A percentile compares a stretch with the other conserved stretches of the same genome.
Conservation (phyloP, 2,329 filamentous ascomycete genomes). For the Aspergillus caelatus region DNA sequence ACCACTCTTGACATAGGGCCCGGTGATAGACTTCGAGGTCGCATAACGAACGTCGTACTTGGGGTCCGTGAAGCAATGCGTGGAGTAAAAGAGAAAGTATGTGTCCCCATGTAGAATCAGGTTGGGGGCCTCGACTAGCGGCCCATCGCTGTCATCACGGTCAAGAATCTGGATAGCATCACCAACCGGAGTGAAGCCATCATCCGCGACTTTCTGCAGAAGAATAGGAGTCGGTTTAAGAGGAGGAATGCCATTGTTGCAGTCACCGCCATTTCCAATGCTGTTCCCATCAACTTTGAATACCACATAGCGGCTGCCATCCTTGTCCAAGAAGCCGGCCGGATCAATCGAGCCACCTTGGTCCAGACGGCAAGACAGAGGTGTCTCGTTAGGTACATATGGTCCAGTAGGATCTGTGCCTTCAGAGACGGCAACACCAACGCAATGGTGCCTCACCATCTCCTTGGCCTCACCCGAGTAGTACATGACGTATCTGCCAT, state of each 20-base stretch:
- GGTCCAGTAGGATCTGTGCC: slow-evolving; percentile 51
- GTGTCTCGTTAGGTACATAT: slow-evolving; percentile 51
- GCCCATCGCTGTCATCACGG: slow-evolving; percentile 64
- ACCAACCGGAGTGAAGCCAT: slow-evolving; percentile 60
- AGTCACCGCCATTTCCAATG: slow-evolving; percentile 51
- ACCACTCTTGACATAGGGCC: slow-evolving; percentile 42
- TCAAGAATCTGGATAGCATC: slow-evolving; percentile 60
- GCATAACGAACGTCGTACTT: slow-evolving; percentile 65
- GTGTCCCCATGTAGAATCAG: slow-evolving; percentile 49
- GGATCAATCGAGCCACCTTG: slow-evolving; percentile 67
- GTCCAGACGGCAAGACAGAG: slow-evolving; percentile 57
- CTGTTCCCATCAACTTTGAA: slow-evolving; percentile 71
- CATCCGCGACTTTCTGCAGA: slow-evolving; percentile 42
- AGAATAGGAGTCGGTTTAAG: slow-evolving; percentile 42
- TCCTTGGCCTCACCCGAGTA: slow-evolving; percentile 55
- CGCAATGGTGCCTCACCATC: slow-evolving; percentile 54
- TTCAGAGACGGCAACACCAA: slow-evolving; percentile 58
- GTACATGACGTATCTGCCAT: slow-evolving; percentile 63
- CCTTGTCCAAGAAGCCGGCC: slow-evolving; percentile 59
- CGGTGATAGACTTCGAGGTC: slow-evolving; percentile 43
- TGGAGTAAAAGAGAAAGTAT: slow-evolving; percentile 66
- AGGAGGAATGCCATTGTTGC: slow-evolving; percentile 48
- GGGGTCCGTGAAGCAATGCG: slow-evolving; percentile 59
- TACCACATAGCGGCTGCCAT: slow-evolving; percentile 60
- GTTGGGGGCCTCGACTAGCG: slow-evolving; percentile 65